Conservation (phyloP, 208 protist genomes). For the Trypanosoma caninum region DNA sequence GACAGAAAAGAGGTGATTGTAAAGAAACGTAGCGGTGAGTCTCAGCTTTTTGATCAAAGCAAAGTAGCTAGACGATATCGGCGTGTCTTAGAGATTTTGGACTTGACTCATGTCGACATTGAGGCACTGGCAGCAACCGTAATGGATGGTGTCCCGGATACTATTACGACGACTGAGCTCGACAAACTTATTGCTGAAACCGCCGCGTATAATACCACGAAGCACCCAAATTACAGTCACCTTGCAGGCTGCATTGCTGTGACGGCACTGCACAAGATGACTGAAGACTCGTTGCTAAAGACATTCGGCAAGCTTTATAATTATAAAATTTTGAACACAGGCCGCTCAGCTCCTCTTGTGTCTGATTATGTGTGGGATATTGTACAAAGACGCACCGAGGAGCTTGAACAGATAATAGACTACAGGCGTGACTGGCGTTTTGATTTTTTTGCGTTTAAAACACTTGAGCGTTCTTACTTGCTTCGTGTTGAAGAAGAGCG, state of each 20-base stretch:
- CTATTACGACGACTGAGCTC: constrained; percentile 89
- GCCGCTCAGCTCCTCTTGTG: constrained; percentile 87
- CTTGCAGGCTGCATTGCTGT: constrained; percentile 97
- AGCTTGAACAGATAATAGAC: constrained; percentile 92
- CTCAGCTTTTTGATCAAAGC: constrained; percentile 43
- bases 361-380: constrained; percentile 91
- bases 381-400: constrained; percentile 73
- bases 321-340: constrained; percentile 87
- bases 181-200: constrained; percentile 97
- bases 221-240: constrained; percentile 97
- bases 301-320: constrained; percentile 89
- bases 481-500: constrained; percentile 86
- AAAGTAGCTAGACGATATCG: constrained; percentile 62
- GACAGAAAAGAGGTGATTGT: constrained; percentile 19
- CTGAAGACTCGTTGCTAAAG: constrained; percentile 83
- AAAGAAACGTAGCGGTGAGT: constrained; percentile 65
- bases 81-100: constrained; percentile 41
- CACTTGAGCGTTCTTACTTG: constrained; percentile 98
- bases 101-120: constrained; percentile 59
- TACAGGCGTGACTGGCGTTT: constrained; percentile 96
- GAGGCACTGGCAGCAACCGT: constrained; percentile 88
- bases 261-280: constrained; percentile 97
- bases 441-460: constrained; percentile 99
- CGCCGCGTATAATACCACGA: constrained; percentile 94
- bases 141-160: constrained; percentile 74